Conservation (phyloP, 1,284 basidiomycete genomes). For the Sanguinoderma infundibulare region DNA sequence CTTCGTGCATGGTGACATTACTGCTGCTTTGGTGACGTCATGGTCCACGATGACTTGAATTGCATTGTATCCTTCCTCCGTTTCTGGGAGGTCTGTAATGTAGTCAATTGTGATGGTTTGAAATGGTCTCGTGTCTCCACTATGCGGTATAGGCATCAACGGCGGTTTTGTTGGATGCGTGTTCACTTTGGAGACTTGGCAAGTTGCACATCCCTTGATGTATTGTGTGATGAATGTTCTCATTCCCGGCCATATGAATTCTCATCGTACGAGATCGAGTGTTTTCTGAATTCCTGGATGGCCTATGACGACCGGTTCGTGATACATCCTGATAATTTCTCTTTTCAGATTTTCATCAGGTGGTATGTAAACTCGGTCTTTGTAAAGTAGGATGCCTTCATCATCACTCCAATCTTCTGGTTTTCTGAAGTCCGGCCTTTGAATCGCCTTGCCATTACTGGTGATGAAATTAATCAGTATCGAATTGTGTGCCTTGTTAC, state of each 20-base stretch:
- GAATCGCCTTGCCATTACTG: background rate
- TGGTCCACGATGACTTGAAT: no score
- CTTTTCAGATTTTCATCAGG: background rate
- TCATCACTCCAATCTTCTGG: background rate
- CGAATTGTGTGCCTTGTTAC: background rate
- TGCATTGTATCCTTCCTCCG: no score
- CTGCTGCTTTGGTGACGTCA: no score
- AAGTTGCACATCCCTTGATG: slow-evolving; percentile 41
- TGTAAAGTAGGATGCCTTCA: background rate
- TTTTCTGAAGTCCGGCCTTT: background rate
- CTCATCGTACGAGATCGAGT: background rate
- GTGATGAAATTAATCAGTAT: background rate
- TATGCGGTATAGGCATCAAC: no score
- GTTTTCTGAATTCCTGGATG: slow-evolving; percentile 11
- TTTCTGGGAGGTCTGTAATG: no score
- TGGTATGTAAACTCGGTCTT: background rate
- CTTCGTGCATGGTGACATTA: no score
- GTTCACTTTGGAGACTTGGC: slow-evolving; percentile 40
- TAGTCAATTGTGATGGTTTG: no score
- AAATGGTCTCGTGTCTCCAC: no score
- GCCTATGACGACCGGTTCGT: slow-evolving; percentile 1
- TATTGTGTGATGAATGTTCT: slow-evolving; percentile 36
- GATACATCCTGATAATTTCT: background rate
- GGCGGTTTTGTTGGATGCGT: background rate
- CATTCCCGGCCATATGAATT: slow-evolving; percentile 43